Conservation (phyloP, 805 yeast genomes). For the Candida corydali region DNA sequence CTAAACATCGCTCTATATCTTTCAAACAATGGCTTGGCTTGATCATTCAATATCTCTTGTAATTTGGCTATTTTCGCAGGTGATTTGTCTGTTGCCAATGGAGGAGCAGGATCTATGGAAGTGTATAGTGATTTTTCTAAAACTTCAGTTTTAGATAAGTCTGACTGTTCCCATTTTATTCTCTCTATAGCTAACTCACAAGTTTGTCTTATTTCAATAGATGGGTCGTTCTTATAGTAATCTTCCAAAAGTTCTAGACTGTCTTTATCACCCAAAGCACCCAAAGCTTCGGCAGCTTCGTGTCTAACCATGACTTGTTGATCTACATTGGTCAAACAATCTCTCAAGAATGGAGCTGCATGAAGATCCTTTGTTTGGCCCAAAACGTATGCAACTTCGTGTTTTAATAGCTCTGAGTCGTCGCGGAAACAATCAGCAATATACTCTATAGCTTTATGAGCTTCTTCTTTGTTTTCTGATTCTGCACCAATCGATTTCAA, state of each 20-base stretch:
- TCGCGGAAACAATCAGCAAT: slow-evolving; percentile 82
- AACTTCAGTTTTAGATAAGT: slow-evolving; percentile 57
- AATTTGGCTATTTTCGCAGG: slow-evolving; percentile 61
- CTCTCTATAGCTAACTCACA: slow-evolving; percentile 96
- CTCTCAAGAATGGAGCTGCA: slow-evolving; percentile 73
- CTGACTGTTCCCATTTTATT: slow-evolving; percentile 86
- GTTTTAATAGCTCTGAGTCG: slow-evolving; percentile 86
- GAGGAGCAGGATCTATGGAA: slow-evolving; percentile 98
- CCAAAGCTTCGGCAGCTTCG: slow-evolving; percentile 98
- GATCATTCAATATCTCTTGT: slow-evolving; percentile 68
- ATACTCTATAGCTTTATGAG: slow-evolving; percentile 68
- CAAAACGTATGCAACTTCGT: slow-evolving; percentile 94
- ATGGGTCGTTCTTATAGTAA: slow-evolving; percentile 69
- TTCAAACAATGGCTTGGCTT: slow-evolving; percentile 75
- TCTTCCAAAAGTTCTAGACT: slow-evolving; percentile 64
- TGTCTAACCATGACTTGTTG: slow-evolving; percentile 98
- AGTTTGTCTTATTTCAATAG: slow-evolving; percentile 89
- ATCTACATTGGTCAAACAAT: slow-evolving; percentile 56
- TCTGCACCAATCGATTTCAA: slow-evolving; percentile 84
- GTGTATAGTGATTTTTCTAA: slow-evolving; percentile 75
- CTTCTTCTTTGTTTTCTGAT: slow-evolving; percentile 46
- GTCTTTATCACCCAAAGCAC: slow-evolving; percentile 83
- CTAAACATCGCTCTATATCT: slow-evolving; percentile 99
- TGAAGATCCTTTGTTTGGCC: slow-evolving; percentile 88
- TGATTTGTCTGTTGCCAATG: slow-evolving; percentile 58